A percentile compares a stretch with the other conserved stretches of the same genome.
These are phyloP conservation scores for Neurospora hispaniola DNA, from an alignment of 495 filamentous ascomycete genomes.

Conservation along the genomic window DNA sequence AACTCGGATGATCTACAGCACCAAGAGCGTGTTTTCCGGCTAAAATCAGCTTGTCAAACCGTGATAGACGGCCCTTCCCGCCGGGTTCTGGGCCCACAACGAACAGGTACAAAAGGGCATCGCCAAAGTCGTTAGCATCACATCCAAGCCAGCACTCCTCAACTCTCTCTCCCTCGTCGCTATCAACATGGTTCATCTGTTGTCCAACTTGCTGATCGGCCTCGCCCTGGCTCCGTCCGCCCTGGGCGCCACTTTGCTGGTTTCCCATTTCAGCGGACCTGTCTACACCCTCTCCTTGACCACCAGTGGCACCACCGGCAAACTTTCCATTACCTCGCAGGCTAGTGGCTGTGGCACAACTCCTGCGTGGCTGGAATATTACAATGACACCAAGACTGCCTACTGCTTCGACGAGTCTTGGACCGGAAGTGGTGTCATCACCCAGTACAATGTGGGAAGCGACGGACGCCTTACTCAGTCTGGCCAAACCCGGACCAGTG, in stretches of 20 bases:
- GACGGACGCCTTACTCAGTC: constrained; percentile 31
- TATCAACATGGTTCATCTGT: background rate
- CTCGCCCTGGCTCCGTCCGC: constrained; percentile 18
- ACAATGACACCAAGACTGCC: constrained; percentile 31
- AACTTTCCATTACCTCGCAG: constrained; percentile 22
- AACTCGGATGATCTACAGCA: background rate
- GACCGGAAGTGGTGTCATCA: constrained; percentile 27
- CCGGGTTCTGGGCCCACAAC: background rate
- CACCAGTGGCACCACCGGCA: constrained; percentile 12
- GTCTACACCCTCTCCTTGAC: constrained; percentile 29
- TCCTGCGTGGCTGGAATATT: constrained; percentile 48
- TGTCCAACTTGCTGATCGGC: constrained; percentile 5
- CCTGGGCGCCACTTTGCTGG: constrained; percentile 27
- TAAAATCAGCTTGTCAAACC: background rate
- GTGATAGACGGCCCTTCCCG: background rate
- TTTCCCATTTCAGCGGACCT: constrained; percentile 33
- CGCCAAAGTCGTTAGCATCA: background rate
- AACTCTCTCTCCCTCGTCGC: background rate
- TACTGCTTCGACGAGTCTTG: constrained; percentile 52
- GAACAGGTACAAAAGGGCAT: background rate
- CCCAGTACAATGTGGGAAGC: constrained; percentile 29
- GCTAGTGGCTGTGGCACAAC: constrained; percentile 24
- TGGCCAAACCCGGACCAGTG: constrained; percentile 19
- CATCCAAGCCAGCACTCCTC: background rate
- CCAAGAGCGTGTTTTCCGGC: background rate